Percentiles rank a stretch among this genome's conserved stretches.
phyloP scores from a whole-genome alignment of 164 flowering plant species.

The Buxus sempervirens region DNA sequence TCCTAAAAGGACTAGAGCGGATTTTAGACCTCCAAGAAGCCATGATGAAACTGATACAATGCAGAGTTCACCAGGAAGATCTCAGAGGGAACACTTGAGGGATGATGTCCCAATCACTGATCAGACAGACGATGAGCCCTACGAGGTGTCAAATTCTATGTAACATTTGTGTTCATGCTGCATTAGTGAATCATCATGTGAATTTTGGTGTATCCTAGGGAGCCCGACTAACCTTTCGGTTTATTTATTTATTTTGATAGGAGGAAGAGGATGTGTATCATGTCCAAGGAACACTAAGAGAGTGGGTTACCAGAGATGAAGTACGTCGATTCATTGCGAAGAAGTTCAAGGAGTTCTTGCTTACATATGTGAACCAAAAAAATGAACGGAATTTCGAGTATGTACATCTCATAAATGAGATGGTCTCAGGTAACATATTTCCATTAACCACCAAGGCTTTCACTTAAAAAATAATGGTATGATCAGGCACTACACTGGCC shows the following conservation, averaged over 20 bases:
- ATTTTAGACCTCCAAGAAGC: slow-evolving; percentile 62
- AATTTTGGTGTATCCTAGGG: not conserved
- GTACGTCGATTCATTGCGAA: slow-evolving; percentile 89
- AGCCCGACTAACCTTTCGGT: not conserved
- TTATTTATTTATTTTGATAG: slow-evolving; percentile 20
- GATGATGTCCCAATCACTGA: slow-evolving; percentile 88
- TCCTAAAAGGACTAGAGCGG: slow-evolving; percentile 76
- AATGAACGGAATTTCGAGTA: slow-evolving; percentile 68
- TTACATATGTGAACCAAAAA: slow-evolving; percentile 66
- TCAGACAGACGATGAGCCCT: slow-evolving; percentile 71
- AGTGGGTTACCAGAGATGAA: slow-evolving; percentile 99
- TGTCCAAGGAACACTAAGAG: slow-evolving; percentile 92
- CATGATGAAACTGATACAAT: slow-evolving; percentile 66
- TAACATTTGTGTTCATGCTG: not conserved
- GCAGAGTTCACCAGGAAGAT: slow-evolving; percentile 82
- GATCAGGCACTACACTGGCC: not conserved
- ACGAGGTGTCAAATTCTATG: slow-evolving; percentile 43
- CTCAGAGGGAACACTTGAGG: slow-evolving; percentile 60
- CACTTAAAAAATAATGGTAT: not conserved
- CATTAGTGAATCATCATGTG: not conserved
- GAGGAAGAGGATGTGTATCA: slow-evolving; percentile 91
- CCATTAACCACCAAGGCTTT: not conserved
- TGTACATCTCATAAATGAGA: slow-evolving; percentile 83
- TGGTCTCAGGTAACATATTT: slow-evolving; percentile 65
- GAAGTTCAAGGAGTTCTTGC: slow-evolving; percentile 83